Percentiles rank a stretch among this genome's conserved stretches.
phyloP scores from a whole-genome alignment of 148 eudicot species.

The Chenopodium quinoa region DNA sequence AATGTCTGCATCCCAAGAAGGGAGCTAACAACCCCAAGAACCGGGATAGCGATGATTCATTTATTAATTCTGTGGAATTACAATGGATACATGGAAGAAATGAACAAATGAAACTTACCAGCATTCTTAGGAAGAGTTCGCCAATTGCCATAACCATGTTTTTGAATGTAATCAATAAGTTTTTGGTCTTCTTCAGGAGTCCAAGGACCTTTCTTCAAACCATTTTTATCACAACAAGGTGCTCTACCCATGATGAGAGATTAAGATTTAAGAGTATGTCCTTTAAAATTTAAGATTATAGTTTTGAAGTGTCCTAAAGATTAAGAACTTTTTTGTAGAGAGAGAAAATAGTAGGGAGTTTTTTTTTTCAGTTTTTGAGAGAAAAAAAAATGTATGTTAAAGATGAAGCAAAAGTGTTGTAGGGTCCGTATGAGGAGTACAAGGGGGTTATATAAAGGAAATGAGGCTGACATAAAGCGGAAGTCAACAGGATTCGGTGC shows the following conservation, averaged over 20 bases:
- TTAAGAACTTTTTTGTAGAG: neutral
- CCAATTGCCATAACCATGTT: conserved; percentile 93
- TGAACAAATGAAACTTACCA: conserved; percentile 37
- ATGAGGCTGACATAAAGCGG: conserved; percentile 25
- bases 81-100: neutral
- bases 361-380: neutral
- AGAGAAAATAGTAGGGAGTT: neutral
- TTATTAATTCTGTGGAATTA: neutral
- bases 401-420: neutral
- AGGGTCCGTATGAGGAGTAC: conserved; percentile 21
- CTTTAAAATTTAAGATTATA: neutral
- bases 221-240: conserved; percentile 95
- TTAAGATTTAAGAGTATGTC: neutral
- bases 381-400: neutral
- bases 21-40: neutral
- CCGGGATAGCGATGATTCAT: neutral
- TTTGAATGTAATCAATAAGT: conserved; percentile 73
- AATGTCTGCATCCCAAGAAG: neutral
- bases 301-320: conserved; percentile 10
- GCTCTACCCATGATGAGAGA: conserved; percentile 69
- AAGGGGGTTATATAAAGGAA: conserved; percentile 29
- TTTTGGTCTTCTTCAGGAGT: conserved; percentile 91
- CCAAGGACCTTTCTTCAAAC: conserved; percentile 94
- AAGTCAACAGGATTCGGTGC: conserved; percentile 85
- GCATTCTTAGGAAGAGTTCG: conserved; percentile 96